Base-by-base conservation (phyloP, 1,284 basidiomycete genomes). In the Tilletiopsis washingtonensis region DNA sequence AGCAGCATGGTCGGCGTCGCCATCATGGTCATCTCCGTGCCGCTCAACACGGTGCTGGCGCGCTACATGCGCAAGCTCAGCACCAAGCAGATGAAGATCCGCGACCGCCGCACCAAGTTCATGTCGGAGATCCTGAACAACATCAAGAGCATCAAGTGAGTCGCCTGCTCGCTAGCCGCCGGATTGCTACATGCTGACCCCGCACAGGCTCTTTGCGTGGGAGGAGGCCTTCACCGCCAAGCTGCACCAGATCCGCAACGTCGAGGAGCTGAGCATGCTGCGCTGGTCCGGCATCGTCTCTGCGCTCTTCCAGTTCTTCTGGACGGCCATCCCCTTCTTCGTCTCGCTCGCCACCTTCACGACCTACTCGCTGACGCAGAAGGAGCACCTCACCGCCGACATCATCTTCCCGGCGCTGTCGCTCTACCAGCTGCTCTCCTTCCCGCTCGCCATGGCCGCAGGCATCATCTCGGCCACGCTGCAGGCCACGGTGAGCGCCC, bases 341-440 rank as follows among this genome's bases (percentile, higher is more conserved):
- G 89, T 94, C 26, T 88, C 88, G 29, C 27, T 44, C 2, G 67
- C 68, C 12, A 87, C 89, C 0, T 90, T 96, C 65, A 83, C 87
- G 9, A 81, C 84, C 0, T 91, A 88, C 37, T 84, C 88, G 0
- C 69, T 79, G 19, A 82, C 83, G 0, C 84, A 83, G 2, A 75
- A 80, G 2, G 78, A 73, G 40, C 88, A 90, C 1, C 75, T 97
- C 4, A 96, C 91, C 0, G 82, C 86, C 1, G 89, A 94, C 64
- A 78, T 91, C 55, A 90, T 96, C 62, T 97, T 97, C 80, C 91
- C 91, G 3, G 84, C 89, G 0, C 89, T 97, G 47, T 86, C 88
- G 0, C 77, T 97, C 36, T 97, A 96, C 77, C 85, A 88, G 80
- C 79, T 97, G 0, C 77, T 96, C 27, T 81, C 84, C 61, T 86